Conservation (phyloP, 176 grass and related monocot species). For the Oryza meyeriana region DNA sequence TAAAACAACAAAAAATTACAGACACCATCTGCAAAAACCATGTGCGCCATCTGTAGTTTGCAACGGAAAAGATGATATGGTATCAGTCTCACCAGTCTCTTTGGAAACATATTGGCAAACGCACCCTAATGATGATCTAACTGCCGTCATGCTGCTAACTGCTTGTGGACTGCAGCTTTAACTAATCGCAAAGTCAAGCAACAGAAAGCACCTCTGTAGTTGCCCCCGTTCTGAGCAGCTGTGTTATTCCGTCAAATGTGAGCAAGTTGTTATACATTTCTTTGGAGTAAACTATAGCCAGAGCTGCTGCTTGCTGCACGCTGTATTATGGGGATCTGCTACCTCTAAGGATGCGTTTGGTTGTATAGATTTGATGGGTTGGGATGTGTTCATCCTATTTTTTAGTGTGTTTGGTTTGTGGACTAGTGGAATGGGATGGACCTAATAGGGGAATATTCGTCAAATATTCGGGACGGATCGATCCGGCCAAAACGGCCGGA, state of each 20-base stretch:
- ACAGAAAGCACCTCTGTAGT: background rate
- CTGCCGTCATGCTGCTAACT: slow-evolving; percentile 22
- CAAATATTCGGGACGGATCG: too few relatives aligned
- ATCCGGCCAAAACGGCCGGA: too few relatives aligned
- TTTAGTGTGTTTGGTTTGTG: too few relatives aligned
- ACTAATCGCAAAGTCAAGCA: background rate
- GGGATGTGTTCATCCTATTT: too few relatives aligned
- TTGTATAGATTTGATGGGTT: too few relatives aligned
- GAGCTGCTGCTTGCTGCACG: background rate
- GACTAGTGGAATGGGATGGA: too few relatives aligned
- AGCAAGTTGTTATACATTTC: too few relatives aligned
- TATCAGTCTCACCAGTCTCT: background rate
- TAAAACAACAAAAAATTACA: background rate
- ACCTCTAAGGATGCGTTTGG: too few relatives aligned
- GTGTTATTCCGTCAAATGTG: too few relatives aligned
- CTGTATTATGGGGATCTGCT: background rate
- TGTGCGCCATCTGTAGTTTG: slow-evolving; percentile 12
- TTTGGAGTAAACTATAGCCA: background rate
- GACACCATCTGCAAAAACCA: background rate
- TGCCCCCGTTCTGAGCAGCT: background rate
- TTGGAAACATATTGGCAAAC: background rate
- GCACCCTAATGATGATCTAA: slow-evolving; percentile 6
- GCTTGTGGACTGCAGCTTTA: background rate
- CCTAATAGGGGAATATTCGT: too few relatives aligned
- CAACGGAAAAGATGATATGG: background rate